A percentile compares a stretch with the other conserved stretches of the same genome.
These are phyloP conservation scores for Aspergillus vadensis DNA, from an alignment of 2,329 filamentous ascomycete genomes.

Conservation along the genomic window DNA sequence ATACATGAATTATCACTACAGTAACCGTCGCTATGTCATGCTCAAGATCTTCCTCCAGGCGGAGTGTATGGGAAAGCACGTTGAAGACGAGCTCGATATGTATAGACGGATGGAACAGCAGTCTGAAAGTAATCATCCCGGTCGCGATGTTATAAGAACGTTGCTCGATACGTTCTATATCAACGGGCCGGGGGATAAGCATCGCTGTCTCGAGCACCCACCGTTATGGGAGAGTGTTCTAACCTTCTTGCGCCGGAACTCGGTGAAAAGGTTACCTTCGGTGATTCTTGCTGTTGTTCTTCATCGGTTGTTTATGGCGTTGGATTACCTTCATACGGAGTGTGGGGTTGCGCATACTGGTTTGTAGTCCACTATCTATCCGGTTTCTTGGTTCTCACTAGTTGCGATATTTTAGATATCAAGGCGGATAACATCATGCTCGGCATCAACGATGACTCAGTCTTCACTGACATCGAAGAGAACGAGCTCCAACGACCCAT, in stretches of 20 bases:
- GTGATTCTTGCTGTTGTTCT: conserved; percentile 42
- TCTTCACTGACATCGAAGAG: conserved; percentile 46
- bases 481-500: conserved; percentile 43
- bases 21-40: conserved; percentile 31
- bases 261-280: conserved; percentile 38
- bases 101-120: conserved; percentile 45
- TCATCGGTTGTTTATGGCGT: conserved; percentile 44
- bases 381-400: conserved; percentile 15
- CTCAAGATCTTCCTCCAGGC: too few relatives aligned
- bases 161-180: conserved; percentile 41
- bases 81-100: conserved; percentile 47
- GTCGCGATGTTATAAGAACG: conserved; percentile 31
- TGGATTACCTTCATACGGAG: conserved; percentile 52
- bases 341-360: conserved; percentile 52
- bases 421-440: conserved; percentile 54
- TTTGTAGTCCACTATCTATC: conserved; percentile 25
- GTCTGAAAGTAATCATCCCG: too few relatives aligned
- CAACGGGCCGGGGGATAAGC: conserved; percentile 30
- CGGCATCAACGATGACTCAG: conserved; percentile 42
- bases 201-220: conserved; percentile 42
- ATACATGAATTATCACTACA: too few relatives aligned
- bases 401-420: too few relatives aligned
- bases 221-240: conserved; percentile 49
- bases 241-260: conserved; percentile 46
- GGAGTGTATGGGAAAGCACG: too few relatives aligned